Percentiles rank a stretch among this genome's conserved stretches.
phyloP scores from a whole-genome alignment of 305 asterid species.

The Fraxinus nigra region DNA sequence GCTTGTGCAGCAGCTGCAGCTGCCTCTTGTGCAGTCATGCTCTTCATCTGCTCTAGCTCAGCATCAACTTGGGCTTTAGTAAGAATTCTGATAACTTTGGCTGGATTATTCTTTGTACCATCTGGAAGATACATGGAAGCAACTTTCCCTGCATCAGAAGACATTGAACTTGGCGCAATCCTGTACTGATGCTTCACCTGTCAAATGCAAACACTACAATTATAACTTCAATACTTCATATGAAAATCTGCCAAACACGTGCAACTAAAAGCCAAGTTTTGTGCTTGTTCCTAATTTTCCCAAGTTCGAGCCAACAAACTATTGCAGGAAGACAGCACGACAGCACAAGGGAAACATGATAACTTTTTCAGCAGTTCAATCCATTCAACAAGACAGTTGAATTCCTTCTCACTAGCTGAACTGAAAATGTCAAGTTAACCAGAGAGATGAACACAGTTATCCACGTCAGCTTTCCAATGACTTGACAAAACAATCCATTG shows the following conservation, averaged over 20 bases:
- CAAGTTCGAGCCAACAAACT: not conserved
- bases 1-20: constrained; percentile 87
- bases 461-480: not conserved
- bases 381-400: not conserved
- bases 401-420: not conserved
- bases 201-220: constrained; percentile 21
- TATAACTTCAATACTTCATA: not conserved
- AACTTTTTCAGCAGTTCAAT: not conserved
- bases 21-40: constrained; percentile 79
- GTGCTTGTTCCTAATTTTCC: not conserved
- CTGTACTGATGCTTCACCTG: constrained; percentile 89
- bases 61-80: constrained; percentile 74
- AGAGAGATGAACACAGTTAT: not conserved
- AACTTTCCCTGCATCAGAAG: constrained; percentile 32
- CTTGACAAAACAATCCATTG: not conserved
- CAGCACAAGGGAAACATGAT: not conserved
- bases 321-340: not conserved
- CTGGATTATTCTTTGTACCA: constrained; percentile 36
- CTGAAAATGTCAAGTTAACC: not conserved
- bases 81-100: constrained; percentile 35
- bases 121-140: constrained; percentile 32
- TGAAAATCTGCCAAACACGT: not conserved
- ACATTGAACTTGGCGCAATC: constrained; percentile 60
- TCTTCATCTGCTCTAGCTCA: constrained; percentile 73
- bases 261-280: not conserved